These are phyloP conservation scores for Fusarium sarcochroum DNA, from an alignment of 2,329 filamentous ascomycete species.

Conservation along the genomic window DNA sequence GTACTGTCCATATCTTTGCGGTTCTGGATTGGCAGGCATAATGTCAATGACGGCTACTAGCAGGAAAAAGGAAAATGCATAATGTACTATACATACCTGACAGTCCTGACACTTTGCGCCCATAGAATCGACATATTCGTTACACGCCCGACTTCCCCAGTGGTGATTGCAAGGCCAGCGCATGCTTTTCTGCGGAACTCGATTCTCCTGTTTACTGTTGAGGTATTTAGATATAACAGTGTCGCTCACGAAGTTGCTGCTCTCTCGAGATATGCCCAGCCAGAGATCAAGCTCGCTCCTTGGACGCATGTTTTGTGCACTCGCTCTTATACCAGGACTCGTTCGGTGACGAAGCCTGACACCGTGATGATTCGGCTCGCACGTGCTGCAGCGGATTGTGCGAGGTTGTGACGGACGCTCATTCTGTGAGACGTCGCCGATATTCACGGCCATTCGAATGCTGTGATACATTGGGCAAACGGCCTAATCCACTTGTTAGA, in stretches of 20 bases:
- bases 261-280: constrained; percentile 16
- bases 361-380: constrained; percentile 36
- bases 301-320: constrained; percentile 14
- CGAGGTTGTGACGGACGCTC: constrained; percentile 29
- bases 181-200: constrained; percentile 25
- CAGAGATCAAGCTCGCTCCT: constrained; percentile 12
- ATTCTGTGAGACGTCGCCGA: constrained; percentile 36
- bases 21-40: constrained; percentile 25
- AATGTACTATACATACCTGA: constrained; percentile 32
- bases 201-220: background rate
- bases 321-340: constrained; percentile 40
- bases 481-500: constrained; percentile 1
- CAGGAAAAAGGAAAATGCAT: constrained; percentile 12
- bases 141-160: constrained; percentile 43
- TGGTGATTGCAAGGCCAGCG: constrained; percentile 45
- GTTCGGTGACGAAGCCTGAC: constrained; percentile 11
- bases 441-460: constrained; percentile 22
- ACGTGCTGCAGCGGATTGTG: constrained; percentile 34
- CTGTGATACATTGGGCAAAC: constrained; percentile 38
- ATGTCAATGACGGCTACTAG: constrained; percentile 27
- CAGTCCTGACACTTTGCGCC: constrained; percentile 42
- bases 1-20: constrained; percentile 34
- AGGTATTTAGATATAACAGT: background rate
- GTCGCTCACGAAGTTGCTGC: constrained; percentile 10
- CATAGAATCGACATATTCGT: constrained; percentile 38